These are phyloP conservation scores for Macrophomina pseudophaseolina DNA, from an alignment of 2,329 filamentous ascomycete genomes.

Conservation along the genomic window DNA sequence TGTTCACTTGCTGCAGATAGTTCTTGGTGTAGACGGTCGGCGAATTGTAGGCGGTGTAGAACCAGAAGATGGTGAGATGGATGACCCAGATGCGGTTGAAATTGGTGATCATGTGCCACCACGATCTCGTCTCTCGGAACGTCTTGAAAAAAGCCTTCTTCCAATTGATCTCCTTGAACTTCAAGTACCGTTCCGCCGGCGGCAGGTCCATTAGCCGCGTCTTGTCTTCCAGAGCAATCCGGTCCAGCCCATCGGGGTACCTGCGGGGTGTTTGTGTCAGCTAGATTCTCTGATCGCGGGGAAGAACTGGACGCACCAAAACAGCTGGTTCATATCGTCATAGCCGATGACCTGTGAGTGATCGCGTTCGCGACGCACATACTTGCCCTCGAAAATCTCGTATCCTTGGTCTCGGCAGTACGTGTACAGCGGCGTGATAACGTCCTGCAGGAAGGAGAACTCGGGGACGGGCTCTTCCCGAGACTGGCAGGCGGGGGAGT, in stretches of 20 bases:
- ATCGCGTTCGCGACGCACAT: constrained; percentile 91
- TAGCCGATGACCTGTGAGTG: constrained; percentile 94
- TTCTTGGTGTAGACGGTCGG: constrained; percentile 78
- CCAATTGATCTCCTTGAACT: constrained; percentile 93
- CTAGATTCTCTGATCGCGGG: not conserved
- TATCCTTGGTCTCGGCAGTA: constrained; percentile 96
- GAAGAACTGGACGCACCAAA: constrained; percentile 64
- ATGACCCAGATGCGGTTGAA: constrained; percentile 99
- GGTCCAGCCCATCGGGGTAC: constrained; percentile 98
- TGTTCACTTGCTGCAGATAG: constrained; percentile 86
- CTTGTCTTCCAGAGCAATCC: constrained; percentile 91
- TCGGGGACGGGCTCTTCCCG: constrained; percentile 91
- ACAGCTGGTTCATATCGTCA: constrained; percentile 98
- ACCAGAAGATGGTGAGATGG: constrained; percentile 89
- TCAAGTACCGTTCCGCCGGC: constrained; percentile 84
- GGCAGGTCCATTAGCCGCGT: constrained; percentile 89
- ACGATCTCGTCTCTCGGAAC: constrained; percentile 94
- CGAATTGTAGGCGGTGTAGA: constrained; percentile 90
- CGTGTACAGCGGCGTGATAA: constrained; percentile 94
- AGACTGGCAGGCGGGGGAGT: constrained; percentile 91
- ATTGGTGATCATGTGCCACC: constrained; percentile 96
- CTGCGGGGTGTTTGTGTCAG: not conserved
- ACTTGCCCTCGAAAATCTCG: constrained; percentile 95
- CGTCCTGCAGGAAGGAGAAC: constrained; percentile 90
- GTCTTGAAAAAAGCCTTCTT: constrained; percentile 99